phyloP scores from a whole-genome alignment of 441 rosid genomes.

The Adansonia gregorii region DNA sequence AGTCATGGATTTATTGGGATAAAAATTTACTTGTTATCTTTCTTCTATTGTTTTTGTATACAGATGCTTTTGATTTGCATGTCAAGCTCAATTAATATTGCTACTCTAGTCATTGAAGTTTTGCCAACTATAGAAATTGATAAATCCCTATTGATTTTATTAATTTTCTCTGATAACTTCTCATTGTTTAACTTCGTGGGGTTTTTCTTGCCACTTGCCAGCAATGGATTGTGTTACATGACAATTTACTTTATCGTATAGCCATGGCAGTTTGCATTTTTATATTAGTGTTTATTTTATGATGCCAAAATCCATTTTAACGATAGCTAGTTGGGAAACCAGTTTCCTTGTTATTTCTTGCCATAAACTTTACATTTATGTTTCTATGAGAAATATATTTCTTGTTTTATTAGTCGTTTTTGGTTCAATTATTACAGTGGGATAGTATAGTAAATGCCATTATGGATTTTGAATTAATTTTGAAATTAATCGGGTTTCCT shows the following conservation, averaged over 20 bases:
- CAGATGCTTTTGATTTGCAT: conserved; percentile 5
- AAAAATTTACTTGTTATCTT: background rate
- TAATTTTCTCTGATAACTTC: background rate
- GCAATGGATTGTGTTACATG: background rate
- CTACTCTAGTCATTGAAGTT: conserved; percentile 7
- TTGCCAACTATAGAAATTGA: background rate
- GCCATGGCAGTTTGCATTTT: background rate
- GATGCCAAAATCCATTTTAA: background rate
- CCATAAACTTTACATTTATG: background rate
- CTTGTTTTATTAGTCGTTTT: background rate
- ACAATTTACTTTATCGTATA: background rate
- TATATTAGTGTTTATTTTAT: background rate
- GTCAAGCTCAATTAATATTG: conserved; percentile 20
- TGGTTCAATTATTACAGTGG: background rate
- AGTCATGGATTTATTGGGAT: background rate
- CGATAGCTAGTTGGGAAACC: background rate
- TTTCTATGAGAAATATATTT: background rate
- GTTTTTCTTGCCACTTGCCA: background rate
- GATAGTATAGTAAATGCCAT: background rate
- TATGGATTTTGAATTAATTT: background rate
- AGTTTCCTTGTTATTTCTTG: background rate
- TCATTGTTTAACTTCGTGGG: background rate
- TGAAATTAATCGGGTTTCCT: background rate
- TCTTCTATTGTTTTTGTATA: conserved; percentile 6
- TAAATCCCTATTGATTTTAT: conserved; percentile 10